phyloP scores from a whole-genome alignment of 306 rosid genomes.

The Elaeagnus macrophylla region DNA sequence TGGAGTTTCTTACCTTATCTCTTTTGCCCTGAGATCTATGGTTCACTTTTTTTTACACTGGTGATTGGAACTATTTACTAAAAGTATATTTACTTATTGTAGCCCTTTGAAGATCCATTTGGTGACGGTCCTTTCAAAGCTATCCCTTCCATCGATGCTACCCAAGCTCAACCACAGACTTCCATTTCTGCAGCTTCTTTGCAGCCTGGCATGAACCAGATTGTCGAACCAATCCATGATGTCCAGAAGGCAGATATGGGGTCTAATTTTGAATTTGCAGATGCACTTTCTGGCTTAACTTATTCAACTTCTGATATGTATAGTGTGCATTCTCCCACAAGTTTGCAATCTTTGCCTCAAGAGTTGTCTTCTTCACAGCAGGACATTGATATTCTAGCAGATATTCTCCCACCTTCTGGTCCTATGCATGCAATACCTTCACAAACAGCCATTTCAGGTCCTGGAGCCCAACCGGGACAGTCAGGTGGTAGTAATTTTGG shows the following conservation, averaged over 20 bases:
- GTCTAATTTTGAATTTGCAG: slow-evolving; percentile 45
- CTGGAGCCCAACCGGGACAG: slow-evolving; percentile 40
- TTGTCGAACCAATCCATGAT: slow-evolving; percentile 32
- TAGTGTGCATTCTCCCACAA: slow-evolving; percentile 25
- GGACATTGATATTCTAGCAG: slow-evolving; percentile 62
- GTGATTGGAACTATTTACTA: neutral
- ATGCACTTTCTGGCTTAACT: slow-evolving; percentile 47
- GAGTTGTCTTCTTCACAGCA: slow-evolving; percentile 37
- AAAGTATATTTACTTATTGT: slow-evolving; percentile 23
- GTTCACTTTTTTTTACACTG: no score
- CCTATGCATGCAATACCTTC: neutral
- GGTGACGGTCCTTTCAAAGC: slow-evolving; percentile 92
- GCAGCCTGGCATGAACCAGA: slow-evolving; percentile 19
- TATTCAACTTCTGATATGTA: slow-evolving; percentile 21
- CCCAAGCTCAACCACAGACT: slow-evolving; percentile 40
- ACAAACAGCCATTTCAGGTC: slow-evolving; percentile 38
- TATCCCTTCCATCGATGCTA: slow-evolving; percentile 39
- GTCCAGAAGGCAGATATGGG: slow-evolving; percentile 30
- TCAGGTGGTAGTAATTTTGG: slow-evolving; percentile 37
- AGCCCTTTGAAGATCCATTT: slow-evolving; percentile 83
- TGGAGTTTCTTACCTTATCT: neutral
- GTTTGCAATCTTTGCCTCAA: slow-evolving; percentile 32
- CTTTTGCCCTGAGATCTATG: neutral
- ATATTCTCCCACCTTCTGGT: slow-evolving; percentile 50
- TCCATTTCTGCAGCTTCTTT: slow-evolving; percentile 16